Evolutionary conservation across 257 asterid species (phyloP), one percentile per base, ranked within the genome.

Genomic region (Datura wrightii): DNA sequence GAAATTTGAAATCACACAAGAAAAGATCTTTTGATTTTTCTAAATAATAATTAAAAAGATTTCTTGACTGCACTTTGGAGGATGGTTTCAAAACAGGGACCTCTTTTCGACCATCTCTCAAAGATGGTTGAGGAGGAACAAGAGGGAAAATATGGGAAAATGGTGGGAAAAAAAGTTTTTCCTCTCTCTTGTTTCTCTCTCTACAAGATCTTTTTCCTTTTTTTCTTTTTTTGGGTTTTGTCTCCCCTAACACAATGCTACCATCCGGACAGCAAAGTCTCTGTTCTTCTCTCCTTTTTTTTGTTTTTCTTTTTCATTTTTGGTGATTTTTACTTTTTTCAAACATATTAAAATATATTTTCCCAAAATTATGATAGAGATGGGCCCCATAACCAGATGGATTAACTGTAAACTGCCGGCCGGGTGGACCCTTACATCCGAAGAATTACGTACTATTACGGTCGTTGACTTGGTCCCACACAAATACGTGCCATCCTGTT

Each of bases 81-180:
- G 92, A 91, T 93, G 98, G 92, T 94, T 96, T 94, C 94, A 95
- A 96, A 93, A 94, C 89, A 88, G 84, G 89, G 88, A 87, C 85
- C 84, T 90, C 94, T 72, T 48, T 80, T 88, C 94, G 95, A 94
- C 90, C 94, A 92, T 83, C 86, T 90, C 8, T 90, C 95, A 90
- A 93, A 91, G 87, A 91, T 91, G 89, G 62, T 76, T 50, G 15
- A 76, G 46, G 59, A 76, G 82, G 62, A 50, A 76, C 82, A 76
- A 76, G 46, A 76, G 44, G 62, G 60, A 14, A 50, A 48, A 76
- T 50, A 72, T 72, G 91, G 89, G 87, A 81, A 87, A 72, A 67
- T 50, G 60, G 66, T 71, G 89, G 83, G 89, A 81, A 82, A 56
- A 65, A 80, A 14, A 0, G 1, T 39, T 71, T 78, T 69, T 60